Base-by-base conservation (phyloP, 2,329 filamentous ascomycete genomes). In the Ceratocystis ficicola region DNA sequence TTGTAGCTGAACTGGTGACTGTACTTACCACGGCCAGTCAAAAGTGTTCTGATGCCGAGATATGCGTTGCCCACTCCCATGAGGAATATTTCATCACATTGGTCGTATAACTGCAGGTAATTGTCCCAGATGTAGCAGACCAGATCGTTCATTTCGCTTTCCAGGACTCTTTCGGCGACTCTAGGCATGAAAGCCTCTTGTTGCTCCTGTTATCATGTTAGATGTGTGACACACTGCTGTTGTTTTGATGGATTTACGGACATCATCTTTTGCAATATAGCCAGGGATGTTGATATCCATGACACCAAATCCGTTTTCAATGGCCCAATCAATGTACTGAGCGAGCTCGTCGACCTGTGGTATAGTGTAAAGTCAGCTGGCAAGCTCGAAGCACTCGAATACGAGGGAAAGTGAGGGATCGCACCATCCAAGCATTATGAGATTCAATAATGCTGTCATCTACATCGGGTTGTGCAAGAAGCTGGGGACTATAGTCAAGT, bases 81-180 rank as follows among this genome's bases (percentile, higher is more conserved):
- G 25, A 99, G 79, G 72, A 95, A 89, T 17, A 97, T 83, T 64
- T 93, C 84, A 5, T 86, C 85, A 0, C 83, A 80, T 1, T 87
- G 77, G 20, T 89, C 82, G 63, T 86, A 86, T 41, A 89, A 80
- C 78, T 96, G 89, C 22, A 99, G 85, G 72, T 96, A 96, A 73
- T 99, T 99, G 71, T 96, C 92, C 94, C 94, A 99, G 15, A 99
- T 78, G 72, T 96, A 97, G 68, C 83, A 85, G 3, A 93, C 84
- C 10, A 96, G 78, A 68, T 93, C 86, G 68, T 88, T 85, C 0
- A 83, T 86, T 74, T 83, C 83, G 65, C 79, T 78, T 68, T 87
- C 80, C 6, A 84, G 72, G 1, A 74, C 75, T 63, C 74, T 76
- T 69, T 82, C 82, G 36, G 76, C 75, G 32, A 76, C 73, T 1